Evolutionary conservation across 2,329 filamentous ascomycete genomes (phyloP).

Genomic region (Fonsecaea multimorphosa): DNA sequence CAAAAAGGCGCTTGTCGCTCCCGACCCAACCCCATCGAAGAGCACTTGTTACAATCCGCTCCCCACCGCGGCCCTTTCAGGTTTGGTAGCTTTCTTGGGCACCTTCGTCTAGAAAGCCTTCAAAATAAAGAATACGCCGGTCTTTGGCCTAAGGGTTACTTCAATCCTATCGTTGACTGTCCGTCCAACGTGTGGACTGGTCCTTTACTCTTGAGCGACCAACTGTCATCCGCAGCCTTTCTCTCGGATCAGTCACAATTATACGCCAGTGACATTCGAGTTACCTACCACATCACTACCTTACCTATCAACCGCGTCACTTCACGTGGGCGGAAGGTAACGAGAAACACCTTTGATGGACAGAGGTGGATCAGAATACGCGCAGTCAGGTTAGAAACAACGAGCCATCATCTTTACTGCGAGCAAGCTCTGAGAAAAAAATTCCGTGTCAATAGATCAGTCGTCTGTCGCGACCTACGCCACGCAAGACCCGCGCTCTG

Average conservation of each 20-base stretch:
- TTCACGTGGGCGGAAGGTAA: conserved; percentile 25
- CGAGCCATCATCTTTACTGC: conserved; percentile 60
- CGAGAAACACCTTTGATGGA: conserved; percentile 53
- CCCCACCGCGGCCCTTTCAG: conserved; percentile 34
- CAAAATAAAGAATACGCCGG: conserved; percentile 39
- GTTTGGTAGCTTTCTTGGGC: conserved; percentile 26
- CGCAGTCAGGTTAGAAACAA: conserved; percentile 86
- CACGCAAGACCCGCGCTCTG: conserved; percentile 76
- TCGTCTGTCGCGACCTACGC: conserved; percentile 90
- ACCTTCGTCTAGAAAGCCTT: conserved; percentile 35
- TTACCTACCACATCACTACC: conserved; percentile 19
- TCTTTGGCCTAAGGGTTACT: conserved; percentile 38
- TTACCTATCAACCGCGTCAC: conserved; percentile 20
- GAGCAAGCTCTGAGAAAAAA: conserved; percentile 36
- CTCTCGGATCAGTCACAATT: conserved; percentile 27
- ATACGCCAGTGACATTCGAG: conserved; percentile 28
- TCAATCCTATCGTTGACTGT: conserved; percentile 37
- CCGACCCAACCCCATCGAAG: conserved; percentile 30
- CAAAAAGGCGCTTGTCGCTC: conserved; percentile 33
- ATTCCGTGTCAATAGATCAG: conserved; percentile 71
- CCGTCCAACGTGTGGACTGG: conserved; percentile 34
- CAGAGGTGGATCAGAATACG: conserved; percentile 73
- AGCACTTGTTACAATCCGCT: conserved; percentile 27
- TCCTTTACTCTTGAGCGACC: conserved; percentile 33
- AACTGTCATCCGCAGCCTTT: conserved; percentile 36